These are phyloP conservation scores for Cornus controversa DNA, from an alignment of 148 eudicot species.

Conservation along the genomic window DNA sequence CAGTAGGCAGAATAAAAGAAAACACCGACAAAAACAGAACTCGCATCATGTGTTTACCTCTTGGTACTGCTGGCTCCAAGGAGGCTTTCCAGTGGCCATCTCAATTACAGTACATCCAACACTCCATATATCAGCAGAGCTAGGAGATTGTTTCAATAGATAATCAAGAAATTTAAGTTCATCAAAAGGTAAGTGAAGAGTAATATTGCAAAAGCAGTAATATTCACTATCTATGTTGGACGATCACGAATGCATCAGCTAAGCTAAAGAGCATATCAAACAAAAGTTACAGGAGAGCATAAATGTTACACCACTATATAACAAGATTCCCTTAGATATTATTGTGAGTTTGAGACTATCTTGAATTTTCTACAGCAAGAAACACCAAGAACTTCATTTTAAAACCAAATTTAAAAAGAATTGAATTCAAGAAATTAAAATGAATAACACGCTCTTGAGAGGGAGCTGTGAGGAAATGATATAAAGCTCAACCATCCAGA, in stretches of 20 bases:
- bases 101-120: conserved; percentile 89
- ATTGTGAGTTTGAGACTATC: neutral
- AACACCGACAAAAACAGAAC: neutral
- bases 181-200: neutral
- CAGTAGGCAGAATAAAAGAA: neutral
- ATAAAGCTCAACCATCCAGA: neutral
- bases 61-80: conserved; percentile 81
- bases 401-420: neutral
- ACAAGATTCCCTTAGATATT: neutral
- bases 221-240: neutral
- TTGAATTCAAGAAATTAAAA: neutral
- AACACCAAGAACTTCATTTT: neutral
- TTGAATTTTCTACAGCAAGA: neutral
- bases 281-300: neutral
- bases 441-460: neutral
- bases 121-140: conserved; percentile 94
- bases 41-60: conserved; percentile 41
- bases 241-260: neutral
- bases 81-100: conserved; percentile 92
- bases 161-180: neutral
- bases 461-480: neutral
- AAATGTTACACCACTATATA: neutral
- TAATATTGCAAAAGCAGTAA: neutral
- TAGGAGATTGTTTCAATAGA: conserved; percentile 19
- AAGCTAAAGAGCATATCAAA: neutral